Percentiles rank a stretch among this genome's conserved stretches.
Evolutionary conservation across 306 rosid genomes (phyloP).

Genomic region (Senna siamea): DNA sequence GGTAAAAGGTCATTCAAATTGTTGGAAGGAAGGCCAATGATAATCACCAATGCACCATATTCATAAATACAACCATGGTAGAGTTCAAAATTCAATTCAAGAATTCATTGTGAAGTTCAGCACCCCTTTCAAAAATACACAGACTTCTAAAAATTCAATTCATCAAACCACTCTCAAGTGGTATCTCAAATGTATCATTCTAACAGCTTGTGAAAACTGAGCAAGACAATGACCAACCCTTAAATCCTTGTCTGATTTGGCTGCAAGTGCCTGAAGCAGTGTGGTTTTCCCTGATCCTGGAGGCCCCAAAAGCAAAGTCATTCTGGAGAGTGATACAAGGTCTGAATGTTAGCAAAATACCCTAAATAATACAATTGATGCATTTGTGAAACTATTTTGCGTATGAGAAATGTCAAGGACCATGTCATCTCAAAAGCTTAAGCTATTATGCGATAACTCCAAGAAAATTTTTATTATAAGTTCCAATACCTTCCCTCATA

Average conservation of each 20-base stretch:
- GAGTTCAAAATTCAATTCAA: not conserved
- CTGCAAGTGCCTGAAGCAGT: conserved; percentile 57
- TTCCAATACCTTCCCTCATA: too few relatives aligned
- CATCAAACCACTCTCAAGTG: too few relatives aligned
- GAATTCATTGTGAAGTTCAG: too few relatives aligned
- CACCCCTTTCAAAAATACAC: not conserved
- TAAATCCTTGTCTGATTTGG: conserved; percentile 52
- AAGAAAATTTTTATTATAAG: too few relatives aligned
- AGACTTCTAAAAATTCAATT: not conserved
- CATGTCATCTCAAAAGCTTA: not conserved
- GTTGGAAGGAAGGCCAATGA: conserved; percentile 3
- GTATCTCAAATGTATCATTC: conserved; percentile 8
- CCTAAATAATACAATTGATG: conserved; percentile 12
- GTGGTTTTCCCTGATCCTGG: conserved; percentile 70
- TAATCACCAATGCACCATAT: not conserved
- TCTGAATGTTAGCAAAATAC: conserved; percentile 7
- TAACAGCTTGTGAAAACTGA: not conserved
- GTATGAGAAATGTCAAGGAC: not conserved
- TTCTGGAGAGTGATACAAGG: conserved; percentile 39
- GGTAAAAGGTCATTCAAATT: not conserved
- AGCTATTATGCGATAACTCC: too few relatives aligned
- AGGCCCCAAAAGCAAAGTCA: conserved; percentile 65
- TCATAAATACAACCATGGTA: conserved; percentile 6
- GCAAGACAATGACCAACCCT: conserved; percentile 45
- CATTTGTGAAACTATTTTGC: not conserved